Evolutionary conservation across 768 basidiomycete species (phyloP).

Genomic region (Boletellus sp.): DNA sequence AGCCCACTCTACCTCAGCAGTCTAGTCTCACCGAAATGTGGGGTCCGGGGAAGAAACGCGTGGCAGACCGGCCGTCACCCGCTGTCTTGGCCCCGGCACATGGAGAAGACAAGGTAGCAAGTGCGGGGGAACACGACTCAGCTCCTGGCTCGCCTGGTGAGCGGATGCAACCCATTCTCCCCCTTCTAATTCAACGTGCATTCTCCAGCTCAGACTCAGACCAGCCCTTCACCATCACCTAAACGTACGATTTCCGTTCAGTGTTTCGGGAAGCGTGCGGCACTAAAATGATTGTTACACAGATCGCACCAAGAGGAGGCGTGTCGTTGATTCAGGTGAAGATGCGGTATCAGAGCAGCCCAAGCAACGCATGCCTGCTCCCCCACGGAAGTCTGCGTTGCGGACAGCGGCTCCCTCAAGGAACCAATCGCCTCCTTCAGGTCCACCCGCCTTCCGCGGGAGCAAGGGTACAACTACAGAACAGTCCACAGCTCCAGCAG

Average conservation of each 20-base stretch:
- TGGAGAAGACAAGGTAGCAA: slow-evolving; percentile 23
- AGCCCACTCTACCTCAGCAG: slow-evolving; percentile 69
- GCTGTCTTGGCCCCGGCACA: slow-evolving; percentile 21
- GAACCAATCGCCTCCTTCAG: background rate
- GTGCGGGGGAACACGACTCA: slow-evolving; percentile 7
- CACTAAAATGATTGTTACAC: slow-evolving; percentile 5
- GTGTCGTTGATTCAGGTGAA: slow-evolving; percentile 53
- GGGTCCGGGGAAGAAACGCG: slow-evolving; percentile 45
- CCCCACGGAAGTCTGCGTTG: background rate
- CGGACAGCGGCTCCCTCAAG: background rate
- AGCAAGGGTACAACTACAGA: slow-evolving; percentile 20
- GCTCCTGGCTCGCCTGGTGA: slow-evolving; percentile 7
- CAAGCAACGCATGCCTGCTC: background rate
- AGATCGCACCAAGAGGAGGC: slow-evolving; percentile 47
- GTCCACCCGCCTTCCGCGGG: slow-evolving; percentile 5
- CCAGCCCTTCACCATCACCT: slow-evolving; percentile 28
- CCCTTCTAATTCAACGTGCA: slow-evolving; percentile 2
- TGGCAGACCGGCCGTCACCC: slow-evolving; percentile 18
- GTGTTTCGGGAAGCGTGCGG: background rate
- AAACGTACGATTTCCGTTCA: slow-evolving; percentile 13
- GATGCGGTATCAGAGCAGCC: slow-evolving; percentile 27
- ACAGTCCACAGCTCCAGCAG: slow-evolving; percentile 19
- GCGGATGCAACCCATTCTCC: slow-evolving; percentile 1
- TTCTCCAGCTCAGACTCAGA: slow-evolving; percentile 36
- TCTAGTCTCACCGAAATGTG: slow-evolving; percentile 77